Base-by-base conservation (phyloP, 768 basidiomycete genomes). In the Lactarius evosmus region DNA sequence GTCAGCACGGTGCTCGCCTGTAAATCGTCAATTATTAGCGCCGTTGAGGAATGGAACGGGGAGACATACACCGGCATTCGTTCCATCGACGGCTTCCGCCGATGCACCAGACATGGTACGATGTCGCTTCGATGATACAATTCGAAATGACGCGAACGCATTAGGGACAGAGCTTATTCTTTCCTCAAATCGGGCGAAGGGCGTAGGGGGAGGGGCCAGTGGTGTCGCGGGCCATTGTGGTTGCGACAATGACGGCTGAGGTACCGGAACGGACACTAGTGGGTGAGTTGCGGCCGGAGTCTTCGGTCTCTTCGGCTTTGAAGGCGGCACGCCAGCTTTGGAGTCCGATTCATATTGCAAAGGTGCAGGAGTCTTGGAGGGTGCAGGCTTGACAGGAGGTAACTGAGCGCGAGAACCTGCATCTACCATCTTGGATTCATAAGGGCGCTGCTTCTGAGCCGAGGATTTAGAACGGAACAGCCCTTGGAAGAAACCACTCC, bases 81-180 rank as follows among this genome's bases (percentile, higher is more conserved):
- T 90, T 40, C 91, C 91, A 70, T 91, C 85, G 68, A 85, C 82
- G 29, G 89, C 91, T 72, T 93, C 91, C 34, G 89, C 77, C 46
- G 91, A 93, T 36, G 85, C 85, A 40, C 83, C 80, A 17, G 91
- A 92, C 46, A 92, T 77, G 7, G 87, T 85, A 34, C 86, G 83
- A 71, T 86, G 79, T 69, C 83, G 79, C 70, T 82, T 85, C 41
- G 78, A 78, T 67, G 78, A 78, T 67, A 89, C 67, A 69, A 89
- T 80, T 50, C 84, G 83, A 74, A 89, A 88, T 0, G 88, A 83
- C 19, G 81, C 81, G 68, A 86, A 85, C 25, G 84, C 78, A 58
- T 79, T 82, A 34, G 80, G 74, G 22, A 75, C 76, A 11, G 77
- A 70, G 62, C 78, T 77, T 60, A 75, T 80, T 19, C 36, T 68